A percentile compares a stretch with the other conserved stretches of the same genome.
Evolutionary conservation across 176 grass and related monocot genomes (phyloP).

Genomic region (Themeda triandra): DNA sequence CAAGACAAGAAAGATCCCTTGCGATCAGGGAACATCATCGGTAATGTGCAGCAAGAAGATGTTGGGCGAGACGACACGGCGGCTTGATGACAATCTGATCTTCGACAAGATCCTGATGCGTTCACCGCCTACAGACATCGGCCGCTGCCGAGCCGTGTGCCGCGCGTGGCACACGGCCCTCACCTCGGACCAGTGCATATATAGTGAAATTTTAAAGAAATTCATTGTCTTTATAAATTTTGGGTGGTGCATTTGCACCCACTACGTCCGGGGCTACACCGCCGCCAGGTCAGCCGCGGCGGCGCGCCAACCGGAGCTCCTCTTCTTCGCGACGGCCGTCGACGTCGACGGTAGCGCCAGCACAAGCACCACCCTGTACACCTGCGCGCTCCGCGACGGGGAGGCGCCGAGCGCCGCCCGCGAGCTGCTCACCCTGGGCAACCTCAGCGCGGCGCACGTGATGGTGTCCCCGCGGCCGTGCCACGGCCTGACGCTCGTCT

Average conservation of each 20-base stretch:
- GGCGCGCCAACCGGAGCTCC: background rate
- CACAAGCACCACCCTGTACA: background rate
- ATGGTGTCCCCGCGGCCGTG: constrained; percentile 15
- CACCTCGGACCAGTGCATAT: background rate
- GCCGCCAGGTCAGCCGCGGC: background rate
- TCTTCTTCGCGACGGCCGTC: background rate
- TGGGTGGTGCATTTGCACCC: no score
- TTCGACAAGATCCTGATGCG: background rate
- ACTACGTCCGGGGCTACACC: background rate
- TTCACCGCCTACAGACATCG: background rate
- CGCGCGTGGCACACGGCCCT: background rate
- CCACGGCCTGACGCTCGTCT: constrained; percentile 4
- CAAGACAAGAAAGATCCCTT: no score
- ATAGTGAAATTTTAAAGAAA: no score
- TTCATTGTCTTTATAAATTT: no score
- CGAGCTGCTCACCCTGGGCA: background rate
- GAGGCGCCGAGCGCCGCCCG: background rate
- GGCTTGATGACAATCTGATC: background rate
- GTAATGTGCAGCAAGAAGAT: background rate
- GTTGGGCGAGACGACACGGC: background rate
- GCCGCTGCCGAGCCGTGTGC: background rate
- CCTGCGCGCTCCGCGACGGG: background rate
- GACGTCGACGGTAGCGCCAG: background rate
- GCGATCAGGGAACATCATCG: no score
- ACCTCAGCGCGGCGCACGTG: background rate